Percentiles rank a stretch among this genome's conserved stretches.
phyloP scores from a whole-genome alignment of 139 green algal species.

The Volvox reticuliferus region DNA sequence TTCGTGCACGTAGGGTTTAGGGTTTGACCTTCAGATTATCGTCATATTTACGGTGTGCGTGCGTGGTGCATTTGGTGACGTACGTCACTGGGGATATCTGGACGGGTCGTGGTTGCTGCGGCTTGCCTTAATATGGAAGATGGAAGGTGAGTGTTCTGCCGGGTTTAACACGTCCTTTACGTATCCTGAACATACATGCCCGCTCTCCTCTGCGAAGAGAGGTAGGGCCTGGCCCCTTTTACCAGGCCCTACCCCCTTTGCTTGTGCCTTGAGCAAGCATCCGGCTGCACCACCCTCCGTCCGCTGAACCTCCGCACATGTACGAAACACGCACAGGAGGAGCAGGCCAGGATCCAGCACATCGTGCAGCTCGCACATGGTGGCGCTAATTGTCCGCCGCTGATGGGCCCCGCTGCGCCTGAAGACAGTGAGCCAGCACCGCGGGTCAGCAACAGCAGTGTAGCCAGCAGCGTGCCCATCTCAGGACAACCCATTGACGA shows the following conservation, averaged over 20 bases:
- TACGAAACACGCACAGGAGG: constrained; percentile 9
- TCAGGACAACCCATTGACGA: neutral
- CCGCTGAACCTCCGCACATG: neutral
- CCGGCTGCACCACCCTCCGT: neutral
- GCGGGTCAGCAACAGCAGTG: too few relatives aligned
- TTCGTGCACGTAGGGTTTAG: neutral
- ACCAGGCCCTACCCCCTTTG: neutral
- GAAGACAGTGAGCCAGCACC: neutral
- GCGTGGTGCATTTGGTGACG: neutral
- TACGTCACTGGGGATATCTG: too few relatives aligned
- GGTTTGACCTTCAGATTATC: neutral
- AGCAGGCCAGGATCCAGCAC: neutral
- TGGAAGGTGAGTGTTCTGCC: too few relatives aligned
- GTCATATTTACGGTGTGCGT: neutral
- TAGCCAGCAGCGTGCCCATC: neutral
- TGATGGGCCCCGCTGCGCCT: neutral
- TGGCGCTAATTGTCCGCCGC: neutral
- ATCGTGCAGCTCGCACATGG: neutral
- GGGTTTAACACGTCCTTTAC: too few relatives aligned
- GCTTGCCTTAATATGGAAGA: too few relatives aligned
- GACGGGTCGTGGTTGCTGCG: too few relatives aligned
- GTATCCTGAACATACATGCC: too few relatives aligned
- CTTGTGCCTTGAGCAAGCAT: neutral
- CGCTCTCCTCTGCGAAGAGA: too few relatives aligned
- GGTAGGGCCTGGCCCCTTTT: neutral